Conservation (phyloP, 495 filamentous ascomycete species). For the Sporormia fimetaria region DNA sequence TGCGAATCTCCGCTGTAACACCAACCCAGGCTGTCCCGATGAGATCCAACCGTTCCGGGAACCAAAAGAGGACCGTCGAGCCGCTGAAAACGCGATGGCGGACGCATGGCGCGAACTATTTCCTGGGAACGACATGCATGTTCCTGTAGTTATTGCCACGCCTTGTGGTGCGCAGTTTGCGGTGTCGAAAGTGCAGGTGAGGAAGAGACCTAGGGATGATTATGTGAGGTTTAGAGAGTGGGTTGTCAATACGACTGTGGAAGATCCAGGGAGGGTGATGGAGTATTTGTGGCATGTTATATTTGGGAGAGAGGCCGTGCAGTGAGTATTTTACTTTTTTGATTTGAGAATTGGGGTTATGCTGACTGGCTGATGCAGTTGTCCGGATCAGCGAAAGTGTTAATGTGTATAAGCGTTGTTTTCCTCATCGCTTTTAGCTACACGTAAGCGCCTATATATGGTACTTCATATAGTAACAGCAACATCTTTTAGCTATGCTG, state of each 20-base stretch:
- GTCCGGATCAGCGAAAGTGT: not conserved
- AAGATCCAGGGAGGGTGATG: conserved; percentile 50
- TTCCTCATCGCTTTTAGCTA: too few relatives aligned
- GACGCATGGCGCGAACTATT: conserved; percentile 15
- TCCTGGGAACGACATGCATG: conserved; percentile 25
- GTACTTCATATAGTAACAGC: too few relatives aligned
- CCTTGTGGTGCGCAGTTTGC: conserved; percentile 65
- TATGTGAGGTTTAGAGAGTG: conserved; percentile 48
- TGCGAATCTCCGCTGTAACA: conserved; percentile 40
- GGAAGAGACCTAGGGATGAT: conserved; percentile 37
- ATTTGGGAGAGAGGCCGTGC: conserved; percentile 29
- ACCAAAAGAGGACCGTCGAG: conserved; percentile 30
- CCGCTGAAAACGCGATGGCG: conserved; percentile 26
- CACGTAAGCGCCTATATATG: too few relatives aligned
- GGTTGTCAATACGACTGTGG: conserved; percentile 48
- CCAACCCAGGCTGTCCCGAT: conserved; percentile 36
- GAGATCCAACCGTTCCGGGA: conserved; percentile 30
- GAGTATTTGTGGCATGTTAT: conserved; percentile 66
- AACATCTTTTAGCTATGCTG: too few relatives aligned
- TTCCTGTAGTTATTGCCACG: conserved; percentile 41
- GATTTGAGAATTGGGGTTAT: not conserved
- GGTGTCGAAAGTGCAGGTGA: conserved; percentile 44
- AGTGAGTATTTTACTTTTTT: conserved; percentile 2
- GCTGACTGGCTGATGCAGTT: conserved; percentile 1
- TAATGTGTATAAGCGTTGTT: too few relatives aligned